These are phyloP conservation scores for Lepidium didymum DNA, from an alignment of 345 rosid genomes.

Conservation along the genomic window DNA sequence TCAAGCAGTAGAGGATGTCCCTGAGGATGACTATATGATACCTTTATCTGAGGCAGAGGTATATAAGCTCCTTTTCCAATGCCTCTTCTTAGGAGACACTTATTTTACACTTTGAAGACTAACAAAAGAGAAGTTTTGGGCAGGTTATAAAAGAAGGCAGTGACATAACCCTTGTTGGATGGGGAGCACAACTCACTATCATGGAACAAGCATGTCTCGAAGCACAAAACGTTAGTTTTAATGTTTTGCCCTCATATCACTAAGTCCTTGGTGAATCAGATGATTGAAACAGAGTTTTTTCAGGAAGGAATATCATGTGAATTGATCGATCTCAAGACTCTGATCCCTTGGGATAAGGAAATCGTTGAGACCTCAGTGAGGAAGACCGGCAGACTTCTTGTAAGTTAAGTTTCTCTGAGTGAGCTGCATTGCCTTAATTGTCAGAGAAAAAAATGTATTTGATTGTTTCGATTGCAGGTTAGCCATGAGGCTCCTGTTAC, in stretches of 20 bases:
- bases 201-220: slow-evolving; percentile 78
- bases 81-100: not conserved
- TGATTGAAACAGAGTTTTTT: not conserved
- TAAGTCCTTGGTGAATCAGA: not conserved
- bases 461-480: slow-evolving; percentile 35
- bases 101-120: not conserved
- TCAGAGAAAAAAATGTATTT: not conserved
- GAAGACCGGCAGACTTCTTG: slow-evolving; percentile 79
- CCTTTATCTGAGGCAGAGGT: slow-evolving; percentile 89
- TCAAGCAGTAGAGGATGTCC: slow-evolving; percentile 77
- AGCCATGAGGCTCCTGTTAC: slow-evolving; percentile 86
- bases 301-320: slow-evolving; percentile 88
- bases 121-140: not conserved
- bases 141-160: slow-evolving; percentile 52
- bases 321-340: slow-evolving; percentile 69
- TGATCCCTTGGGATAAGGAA: slow-evolving; percentile 85
- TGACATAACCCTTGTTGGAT: slow-evolving; percentile 81
- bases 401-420: slow-evolving; percentile 18
- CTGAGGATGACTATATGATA: slow-evolving; percentile 76
- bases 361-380: slow-evolving; percentile 70
- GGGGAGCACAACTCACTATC: slow-evolving; percentile 83
- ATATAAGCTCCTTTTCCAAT: not conserved
- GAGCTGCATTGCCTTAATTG: not conserved
- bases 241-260: not conserved
- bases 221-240: slow-evolving; percentile 48